phyloP scores from a whole-genome alignment of 345 rosid genomes.

The Excoecaria agallocha region DNA sequence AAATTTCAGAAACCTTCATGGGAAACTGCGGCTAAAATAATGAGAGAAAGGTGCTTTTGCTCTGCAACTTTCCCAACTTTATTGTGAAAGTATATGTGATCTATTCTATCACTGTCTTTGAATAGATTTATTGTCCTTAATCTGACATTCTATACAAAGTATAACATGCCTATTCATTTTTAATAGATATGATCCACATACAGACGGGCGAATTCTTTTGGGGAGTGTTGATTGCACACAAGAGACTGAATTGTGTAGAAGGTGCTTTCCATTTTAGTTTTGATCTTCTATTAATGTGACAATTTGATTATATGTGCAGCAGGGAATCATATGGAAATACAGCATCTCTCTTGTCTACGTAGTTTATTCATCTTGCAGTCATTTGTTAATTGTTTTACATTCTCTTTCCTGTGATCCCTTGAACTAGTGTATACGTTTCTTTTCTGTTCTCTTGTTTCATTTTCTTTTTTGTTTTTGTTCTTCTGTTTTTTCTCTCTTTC shows the following conservation, averaged over 20 bases:
- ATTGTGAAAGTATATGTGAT: not conserved
- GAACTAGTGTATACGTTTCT: not conserved
- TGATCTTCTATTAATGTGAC: not conserved
- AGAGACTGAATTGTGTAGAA: constrained; percentile 77
- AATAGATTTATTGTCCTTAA: constrained; percentile 8
- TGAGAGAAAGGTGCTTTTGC: constrained; percentile 64
- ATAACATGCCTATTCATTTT: constrained; percentile 16
- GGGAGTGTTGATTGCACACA: constrained; percentile 87
- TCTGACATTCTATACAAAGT: constrained; percentile 9
- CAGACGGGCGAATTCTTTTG: constrained; percentile 85
- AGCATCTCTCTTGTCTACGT: not conserved
- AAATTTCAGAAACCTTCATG: constrained; percentile 88
- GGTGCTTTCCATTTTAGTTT: constrained; percentile 45
- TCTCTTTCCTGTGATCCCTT: not conserved
- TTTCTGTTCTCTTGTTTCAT: too few species aligned
- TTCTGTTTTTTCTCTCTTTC: too few species aligned
- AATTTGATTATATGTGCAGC: not conserved
- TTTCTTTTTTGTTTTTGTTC: too few species aligned
- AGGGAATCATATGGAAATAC: not conserved
- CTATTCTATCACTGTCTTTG: not conserved
- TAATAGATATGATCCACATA: constrained; percentile 85
- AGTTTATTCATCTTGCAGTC: not conserved
- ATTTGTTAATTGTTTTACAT: not conserved
- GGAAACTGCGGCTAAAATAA: constrained; percentile 89
- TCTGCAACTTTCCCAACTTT: not conserved